Evolutionary conservation across 2,329 filamentous ascomycete species (phyloP).

Genomic region (Fusarium oxysporum): DNA sequence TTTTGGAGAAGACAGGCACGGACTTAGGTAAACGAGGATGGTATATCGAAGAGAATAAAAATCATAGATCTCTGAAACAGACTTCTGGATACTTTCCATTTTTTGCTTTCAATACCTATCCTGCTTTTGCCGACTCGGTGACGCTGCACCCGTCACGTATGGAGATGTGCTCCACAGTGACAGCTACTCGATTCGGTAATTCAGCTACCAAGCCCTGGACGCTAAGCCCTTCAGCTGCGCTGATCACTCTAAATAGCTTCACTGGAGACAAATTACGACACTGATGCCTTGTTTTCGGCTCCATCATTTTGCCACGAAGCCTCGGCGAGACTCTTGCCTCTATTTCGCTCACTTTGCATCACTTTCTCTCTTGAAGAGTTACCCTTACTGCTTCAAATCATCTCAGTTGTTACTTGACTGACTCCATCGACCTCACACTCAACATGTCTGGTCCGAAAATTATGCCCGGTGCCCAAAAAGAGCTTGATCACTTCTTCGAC

Average conservation of each 20-base stretch:
- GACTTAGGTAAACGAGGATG: not conserved
- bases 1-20: not conserved
- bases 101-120: no score
- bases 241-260: not conserved
- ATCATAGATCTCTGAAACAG: not conserved
- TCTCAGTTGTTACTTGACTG: no score
- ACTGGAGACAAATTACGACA: not conserved
- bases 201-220: not conserved
- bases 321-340: not conserved
- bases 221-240: no score
- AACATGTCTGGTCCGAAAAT: not conserved
- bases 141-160: no score
- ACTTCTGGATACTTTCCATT: no score
- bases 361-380: rapidly evolving
- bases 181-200: no score
- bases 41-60: not conserved
- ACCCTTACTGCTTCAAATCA: not conserved
- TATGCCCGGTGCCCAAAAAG: not conserved
- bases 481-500: not conserved
- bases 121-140: not conserved
- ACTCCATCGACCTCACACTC: rapidly evolving
- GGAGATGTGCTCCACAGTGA: no score
- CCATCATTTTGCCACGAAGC: not conserved
- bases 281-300: not conserved
- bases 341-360: not conserved